A percentile compares a stretch with the other conserved stretches of the same genome.
Conservation (phyloP, 345 rosid species). For the Limnanthes douglasii region DNA sequence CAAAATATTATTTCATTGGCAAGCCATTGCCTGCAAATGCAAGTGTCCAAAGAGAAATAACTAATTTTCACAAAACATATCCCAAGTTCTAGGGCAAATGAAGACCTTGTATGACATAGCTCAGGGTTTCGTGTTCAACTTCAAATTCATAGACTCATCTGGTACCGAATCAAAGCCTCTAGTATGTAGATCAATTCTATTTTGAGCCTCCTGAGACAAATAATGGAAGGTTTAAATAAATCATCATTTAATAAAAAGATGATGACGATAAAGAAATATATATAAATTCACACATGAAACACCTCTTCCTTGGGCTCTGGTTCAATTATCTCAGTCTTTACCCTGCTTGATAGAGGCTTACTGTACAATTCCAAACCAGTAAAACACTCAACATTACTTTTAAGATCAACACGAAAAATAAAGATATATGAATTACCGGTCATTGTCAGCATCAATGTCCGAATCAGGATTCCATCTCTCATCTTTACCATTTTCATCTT, state of each 20-base stretch:
- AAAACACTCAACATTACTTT: background rate
- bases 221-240: too few species aligned
- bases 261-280: background rate
- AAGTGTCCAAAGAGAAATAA: background rate
- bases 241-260: background rate
- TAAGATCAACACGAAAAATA: background rate
- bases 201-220: slow-evolving; percentile 26
- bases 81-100: background rate
- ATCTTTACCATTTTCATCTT: slow-evolving; percentile 71
- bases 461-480: slow-evolving; percentile 79
- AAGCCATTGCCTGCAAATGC: too few species aligned
- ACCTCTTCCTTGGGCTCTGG: slow-evolving; percentile 52
- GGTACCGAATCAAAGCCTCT: slow-evolving; percentile 21
- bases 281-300: slow-evolving; percentile 1
- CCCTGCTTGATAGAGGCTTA: slow-evolving; percentile 53
- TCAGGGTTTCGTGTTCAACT: slow-evolving; percentile 12
- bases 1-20: too few species aligned
- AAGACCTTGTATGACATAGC: background rate
- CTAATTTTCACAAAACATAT: background rate
- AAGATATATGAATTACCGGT: slow-evolving; percentile 26
- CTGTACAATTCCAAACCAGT: slow-evolving; percentile 22
- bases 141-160: slow-evolving; percentile 23
- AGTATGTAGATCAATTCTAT: slow-evolving; percentile 19
- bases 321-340: slow-evolving; percentile 61
- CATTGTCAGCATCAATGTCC: slow-evolving; percentile 71